These are phyloP conservation scores for Podosphaera xanthii DNA, from an alignment of 2,329 filamentous ascomycete genomes.

Conservation along the genomic window DNA sequence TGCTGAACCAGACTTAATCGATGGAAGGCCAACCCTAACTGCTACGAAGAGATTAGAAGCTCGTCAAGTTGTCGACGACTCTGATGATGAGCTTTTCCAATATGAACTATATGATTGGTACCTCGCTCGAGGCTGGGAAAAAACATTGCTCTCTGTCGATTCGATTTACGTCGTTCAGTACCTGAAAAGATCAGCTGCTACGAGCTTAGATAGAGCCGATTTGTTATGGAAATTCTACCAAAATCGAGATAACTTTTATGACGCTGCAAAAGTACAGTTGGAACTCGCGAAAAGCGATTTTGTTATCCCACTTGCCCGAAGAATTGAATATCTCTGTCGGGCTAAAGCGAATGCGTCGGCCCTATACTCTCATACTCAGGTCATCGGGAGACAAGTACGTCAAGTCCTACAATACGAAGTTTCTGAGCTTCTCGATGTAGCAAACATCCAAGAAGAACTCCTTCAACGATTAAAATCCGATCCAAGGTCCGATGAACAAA, in stretches of 20 bases:
- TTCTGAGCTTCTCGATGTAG: constrained; percentile 69
- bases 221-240: constrained; percentile 84
- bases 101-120: constrained; percentile 98
- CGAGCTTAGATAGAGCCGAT: constrained; percentile 60
- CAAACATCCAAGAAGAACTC: constrained; percentile 85
- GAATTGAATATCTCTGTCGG: constrained; percentile 72
- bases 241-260: constrained; percentile 60
- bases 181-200: constrained; percentile 50
- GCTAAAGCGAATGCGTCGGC: constrained; percentile 87
- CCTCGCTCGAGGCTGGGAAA: constrained; percentile 59
- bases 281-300: constrained; percentile 70
- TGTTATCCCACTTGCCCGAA: constrained; percentile 51
- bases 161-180: constrained; percentile 75
- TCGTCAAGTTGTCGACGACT: constrained; percentile 71
- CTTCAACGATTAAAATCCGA: constrained; percentile 38
- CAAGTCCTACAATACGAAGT: constrained; percentile 72
- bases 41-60: constrained; percentile 68
- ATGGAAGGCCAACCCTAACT: constrained; percentile 54
- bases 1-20: constrained; percentile 46
- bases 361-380: constrained; percentile 27
- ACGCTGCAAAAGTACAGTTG: constrained; percentile 71
- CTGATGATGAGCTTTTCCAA: constrained; percentile 82
- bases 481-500: neutral
- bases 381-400: constrained; percentile 56
- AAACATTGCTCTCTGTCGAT: constrained; percentile 64